Evolutionary conservation across 2,329 filamentous ascomycete genomes (phyloP), one percentile per base, ranked within the genome.

Genomic region (Aspergillus puulaauensis): DNA sequence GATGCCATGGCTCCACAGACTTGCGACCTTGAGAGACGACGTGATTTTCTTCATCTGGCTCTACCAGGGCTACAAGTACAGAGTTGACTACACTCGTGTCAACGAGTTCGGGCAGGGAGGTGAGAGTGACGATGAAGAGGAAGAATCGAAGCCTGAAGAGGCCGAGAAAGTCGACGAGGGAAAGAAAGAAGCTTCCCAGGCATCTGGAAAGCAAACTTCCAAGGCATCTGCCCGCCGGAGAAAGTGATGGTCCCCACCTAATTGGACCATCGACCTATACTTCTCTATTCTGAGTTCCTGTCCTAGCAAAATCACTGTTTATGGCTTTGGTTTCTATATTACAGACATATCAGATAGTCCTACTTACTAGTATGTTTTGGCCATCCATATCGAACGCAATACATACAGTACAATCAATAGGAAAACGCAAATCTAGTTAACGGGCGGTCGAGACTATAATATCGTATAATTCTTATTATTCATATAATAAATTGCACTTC

Each of bases 41-140:
- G 83, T 99, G 64, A 98, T 99, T 72, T 99, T 99, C 83, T 99
- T 99, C 73, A 83, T 99, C 58, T 99, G 97, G 78, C 68, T 99
- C 4, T 99, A 99, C 77, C 95, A 99, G 79, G 86, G 88, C 60
- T 99, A 87, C 84, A 89, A 89, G 54, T 99, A 99, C 81, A 91
- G 89, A 78, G 83, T 95, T 61, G 95, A 99, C 75, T 95, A 93
- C 78, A 88, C 84, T 11, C 86, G 95, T 61, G 90, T 99, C 71
- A 99, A 99, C 75, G 95, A 99, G 76, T 99, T 98, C 72, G 95
- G 95, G 8, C 95, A 98, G 80, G 95, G 93, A 37, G 95, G 95
- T n/a, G 93, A 96, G n/a, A 90, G 91, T 24, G 90, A 92, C 21
- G 84, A 86, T 49, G 80, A 83, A 60, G 77, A 77, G 54, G 61